Percentiles rank a stretch among this genome's conserved stretches.
Evolutionary conservation across 73 alveolate species (phyloP).

Genomic region (Stentor roeselii): DNA sequence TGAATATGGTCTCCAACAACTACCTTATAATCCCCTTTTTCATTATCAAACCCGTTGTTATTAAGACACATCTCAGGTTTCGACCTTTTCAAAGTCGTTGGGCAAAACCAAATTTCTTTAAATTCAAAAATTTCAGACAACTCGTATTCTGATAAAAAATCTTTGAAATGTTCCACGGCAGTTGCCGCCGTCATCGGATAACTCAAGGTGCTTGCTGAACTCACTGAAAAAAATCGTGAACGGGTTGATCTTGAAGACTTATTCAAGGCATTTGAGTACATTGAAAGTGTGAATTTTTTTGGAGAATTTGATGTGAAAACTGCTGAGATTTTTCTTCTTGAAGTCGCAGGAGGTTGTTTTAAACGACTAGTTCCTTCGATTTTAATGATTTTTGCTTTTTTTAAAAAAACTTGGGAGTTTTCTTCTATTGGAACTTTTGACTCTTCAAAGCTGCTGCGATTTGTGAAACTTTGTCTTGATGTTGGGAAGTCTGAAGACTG

Average conservation of each 20-base stretch:
- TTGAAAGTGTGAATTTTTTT: neutral
- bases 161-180: neutral
- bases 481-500: no score
- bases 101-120: neutral
- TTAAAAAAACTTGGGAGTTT: no score
- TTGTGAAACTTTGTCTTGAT: no score
- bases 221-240: neutral
- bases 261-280: neutral
- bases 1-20: conserved; percentile 80
- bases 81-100: neutral
- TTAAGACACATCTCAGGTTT: neutral
- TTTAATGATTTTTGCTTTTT: no score
- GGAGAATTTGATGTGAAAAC: neutral
- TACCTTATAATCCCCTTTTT: conserved; percentile 83
- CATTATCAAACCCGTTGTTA: conserved; percentile 67
- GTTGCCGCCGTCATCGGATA: neutral
- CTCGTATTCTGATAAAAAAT: neutral
- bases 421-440: no score
- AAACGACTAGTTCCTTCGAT: no score
- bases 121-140: neutral
- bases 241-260: neutral
- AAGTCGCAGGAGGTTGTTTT: no score
- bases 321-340: neutral
- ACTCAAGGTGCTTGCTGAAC: no score
- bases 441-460: no score